Conservation (phyloP, 805 yeast species). For the Candida tammaniensis region DNA sequence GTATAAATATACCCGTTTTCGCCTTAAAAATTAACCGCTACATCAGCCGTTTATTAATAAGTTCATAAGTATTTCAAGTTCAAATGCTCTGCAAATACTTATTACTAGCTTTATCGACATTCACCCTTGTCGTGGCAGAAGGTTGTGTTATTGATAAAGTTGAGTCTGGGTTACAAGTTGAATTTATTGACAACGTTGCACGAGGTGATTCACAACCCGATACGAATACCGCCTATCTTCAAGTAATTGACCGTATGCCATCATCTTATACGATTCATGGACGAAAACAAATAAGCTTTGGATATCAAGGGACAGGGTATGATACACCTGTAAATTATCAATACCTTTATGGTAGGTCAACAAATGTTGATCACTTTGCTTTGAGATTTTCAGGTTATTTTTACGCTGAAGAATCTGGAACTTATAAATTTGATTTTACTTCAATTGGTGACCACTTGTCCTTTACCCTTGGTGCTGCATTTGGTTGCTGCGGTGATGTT, state of each 20-base stretch:
- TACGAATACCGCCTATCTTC: not conserved
- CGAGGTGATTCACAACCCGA: not conserved
- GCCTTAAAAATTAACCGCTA: no score
- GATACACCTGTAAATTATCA: not conserved
- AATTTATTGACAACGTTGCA: conserved; percentile 1
- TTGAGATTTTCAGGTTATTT: conserved; percentile 7
- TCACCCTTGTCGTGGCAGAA: not conserved
- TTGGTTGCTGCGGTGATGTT: not conserved
- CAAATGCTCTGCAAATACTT: not conserved
- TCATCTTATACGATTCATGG: not conserved
- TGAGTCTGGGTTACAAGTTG: not conserved
- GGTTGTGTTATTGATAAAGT: not conserved
- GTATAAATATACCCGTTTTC: no score
- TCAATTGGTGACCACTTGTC: not conserved
- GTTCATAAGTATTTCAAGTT: no score
- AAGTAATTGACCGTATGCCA: not conserved
- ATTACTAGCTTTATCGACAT: not conserved
- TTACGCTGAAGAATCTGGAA: conserved; percentile 7
- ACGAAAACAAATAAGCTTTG: not conserved
- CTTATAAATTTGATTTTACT: not conserved
- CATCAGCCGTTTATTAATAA: no score
- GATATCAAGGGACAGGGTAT: not conserved
- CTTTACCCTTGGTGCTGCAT: not conserved
- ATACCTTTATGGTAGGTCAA: conserved; percentile 1
- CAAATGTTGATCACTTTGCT: not conserved